Evolutionary conservation across 106 monocot genomes (phyloP).

Genomic region (Allium cepa): DNA sequence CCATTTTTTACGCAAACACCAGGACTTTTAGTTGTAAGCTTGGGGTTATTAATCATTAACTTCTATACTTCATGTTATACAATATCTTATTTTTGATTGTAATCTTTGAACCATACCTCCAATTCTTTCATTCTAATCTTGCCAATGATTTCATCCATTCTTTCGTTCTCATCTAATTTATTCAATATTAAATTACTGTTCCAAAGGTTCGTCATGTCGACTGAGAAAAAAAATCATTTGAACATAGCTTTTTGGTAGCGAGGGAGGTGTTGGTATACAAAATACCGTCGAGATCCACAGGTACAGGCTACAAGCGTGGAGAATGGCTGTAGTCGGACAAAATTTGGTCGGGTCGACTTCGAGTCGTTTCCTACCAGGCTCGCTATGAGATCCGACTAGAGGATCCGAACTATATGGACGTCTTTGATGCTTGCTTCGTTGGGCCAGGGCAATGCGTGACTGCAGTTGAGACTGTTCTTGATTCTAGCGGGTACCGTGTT

Average conservation of each 20-base stretch:
- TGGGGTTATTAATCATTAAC: too few relatives aligned
- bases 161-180: too few relatives aligned
- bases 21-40: too few relatives aligned
- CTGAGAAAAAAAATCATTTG: constrained; percentile 61
- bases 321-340: constrained; percentile 96
- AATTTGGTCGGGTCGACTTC: constrained; percentile 98
- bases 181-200: too few relatives aligned
- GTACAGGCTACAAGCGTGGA: constrained; percentile 90
- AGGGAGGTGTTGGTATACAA: constrained; percentile 95
- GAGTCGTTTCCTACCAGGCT: constrained; percentile 76
- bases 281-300: constrained; percentile 84
- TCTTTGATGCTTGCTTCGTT: constrained; percentile 88
- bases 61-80: too few relatives aligned
- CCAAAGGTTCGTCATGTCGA: constrained; percentile 17
- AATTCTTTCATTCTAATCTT: too few relatives aligned
- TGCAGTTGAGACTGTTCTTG: too few relatives aligned
- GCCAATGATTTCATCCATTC: too few relatives aligned
- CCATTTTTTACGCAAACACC: too few relatives aligned
- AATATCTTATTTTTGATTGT: too few relatives aligned
- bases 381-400: constrained; percentile 96
- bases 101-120: too few relatives aligned
- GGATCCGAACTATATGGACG: constrained; percentile 80
- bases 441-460: constrained; percentile 57
- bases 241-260: constrained; percentile 93
- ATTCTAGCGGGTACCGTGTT: too few relatives aligned